Evolutionary conservation across 805 yeast genomes (phyloP).

Genomic region (Maudiozyma bulderi): DNA sequence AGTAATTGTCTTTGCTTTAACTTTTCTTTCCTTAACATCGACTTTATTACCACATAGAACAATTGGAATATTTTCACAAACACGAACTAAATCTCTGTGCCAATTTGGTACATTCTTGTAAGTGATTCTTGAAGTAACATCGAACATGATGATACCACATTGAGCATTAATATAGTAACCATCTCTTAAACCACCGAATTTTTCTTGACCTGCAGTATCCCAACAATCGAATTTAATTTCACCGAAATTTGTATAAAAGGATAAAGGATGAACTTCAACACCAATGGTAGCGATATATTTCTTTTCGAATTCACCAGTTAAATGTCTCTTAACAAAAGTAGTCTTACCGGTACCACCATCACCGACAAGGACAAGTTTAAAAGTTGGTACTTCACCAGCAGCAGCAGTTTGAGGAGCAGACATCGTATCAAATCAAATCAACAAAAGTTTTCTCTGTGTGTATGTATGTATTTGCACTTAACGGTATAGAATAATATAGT

Average conservation of each 20-base stretch:
- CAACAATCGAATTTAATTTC: slow-evolving; percentile 98
- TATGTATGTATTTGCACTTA: neutral
- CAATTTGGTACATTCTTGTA: slow-evolving; percentile 99
- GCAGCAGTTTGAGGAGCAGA: slow-evolving; percentile 9
- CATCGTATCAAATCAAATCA: slow-evolving; percentile 2
- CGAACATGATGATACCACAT: slow-evolving; percentile 99
- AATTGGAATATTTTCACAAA: slow-evolving; percentile 98
- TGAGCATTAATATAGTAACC: slow-evolving; percentile 99
- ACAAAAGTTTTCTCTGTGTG: neutral
- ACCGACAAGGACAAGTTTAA: slow-evolving; percentile 97
- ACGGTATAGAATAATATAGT: too few relatives aligned
- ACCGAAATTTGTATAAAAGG: slow-evolving; percentile 96
- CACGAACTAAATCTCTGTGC: slow-evolving; percentile 99
- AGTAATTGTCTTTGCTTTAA: slow-evolving; percentile 98
- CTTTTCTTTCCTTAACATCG: slow-evolving; percentile 99
- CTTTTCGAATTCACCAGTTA: slow-evolving; percentile 98
- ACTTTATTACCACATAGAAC: slow-evolving; percentile 99
- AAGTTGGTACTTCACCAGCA: slow-evolving; percentile 71
- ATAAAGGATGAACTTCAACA: slow-evolving; percentile 98
- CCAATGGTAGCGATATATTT: slow-evolving; percentile 98
- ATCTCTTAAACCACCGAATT: slow-evolving; percentile 98
- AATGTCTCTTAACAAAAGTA: slow-evolving; percentile 98
- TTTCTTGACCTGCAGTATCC: slow-evolving; percentile 99
- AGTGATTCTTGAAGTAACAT: slow-evolving; percentile 98
- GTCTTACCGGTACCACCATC: slow-evolving; percentile 99